phyloP scores from a whole-genome alignment of 2,329 filamentous ascomycete species.

The Scopulariopsis brevicaulis region DNA sequence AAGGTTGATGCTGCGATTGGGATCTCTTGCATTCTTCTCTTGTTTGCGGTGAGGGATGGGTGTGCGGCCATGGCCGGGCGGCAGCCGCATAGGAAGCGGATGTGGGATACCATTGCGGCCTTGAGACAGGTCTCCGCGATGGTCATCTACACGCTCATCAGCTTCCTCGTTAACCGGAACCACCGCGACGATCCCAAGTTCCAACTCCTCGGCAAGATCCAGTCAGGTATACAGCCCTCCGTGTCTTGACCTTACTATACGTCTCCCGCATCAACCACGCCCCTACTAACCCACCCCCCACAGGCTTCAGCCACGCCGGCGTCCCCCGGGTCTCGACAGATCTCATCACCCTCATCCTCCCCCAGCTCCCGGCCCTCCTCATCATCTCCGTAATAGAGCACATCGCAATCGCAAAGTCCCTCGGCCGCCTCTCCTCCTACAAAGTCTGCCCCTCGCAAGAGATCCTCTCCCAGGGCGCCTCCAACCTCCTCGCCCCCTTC shows the following conservation, averaged over 20 bases:
- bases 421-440: constrained; percentile 70
- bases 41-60: constrained; percentile 51
- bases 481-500: constrained; percentile 66
- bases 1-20: constrained; percentile 63
- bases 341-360: constrained; percentile 45
- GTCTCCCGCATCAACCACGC: too few species aligned
- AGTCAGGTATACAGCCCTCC: constrained; percentile 33
- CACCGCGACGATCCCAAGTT: constrained; percentile 38
- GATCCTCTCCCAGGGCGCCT: constrained; percentile 65
- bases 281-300: background rate
- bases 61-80: constrained; percentile 51
- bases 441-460: constrained; percentile 71
- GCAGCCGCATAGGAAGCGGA: constrained; percentile 47
- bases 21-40: constrained; percentile 51
- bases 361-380: constrained; percentile 57
- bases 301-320: constrained; percentile 52
- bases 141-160: constrained; percentile 63
- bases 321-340: constrained; percentile 43
- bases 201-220: constrained; percentile 53
- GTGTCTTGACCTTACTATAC: background rate
- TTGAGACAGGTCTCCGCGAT: constrained; percentile 67
- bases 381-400: constrained; percentile 75
- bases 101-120: constrained; percentile 66
- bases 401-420: constrained; percentile 75
- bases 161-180: constrained; percentile 53